Conservation (phyloP, 2,329 filamentous ascomycete species). For the Parasarocladium wereldwijsianum region DNA sequence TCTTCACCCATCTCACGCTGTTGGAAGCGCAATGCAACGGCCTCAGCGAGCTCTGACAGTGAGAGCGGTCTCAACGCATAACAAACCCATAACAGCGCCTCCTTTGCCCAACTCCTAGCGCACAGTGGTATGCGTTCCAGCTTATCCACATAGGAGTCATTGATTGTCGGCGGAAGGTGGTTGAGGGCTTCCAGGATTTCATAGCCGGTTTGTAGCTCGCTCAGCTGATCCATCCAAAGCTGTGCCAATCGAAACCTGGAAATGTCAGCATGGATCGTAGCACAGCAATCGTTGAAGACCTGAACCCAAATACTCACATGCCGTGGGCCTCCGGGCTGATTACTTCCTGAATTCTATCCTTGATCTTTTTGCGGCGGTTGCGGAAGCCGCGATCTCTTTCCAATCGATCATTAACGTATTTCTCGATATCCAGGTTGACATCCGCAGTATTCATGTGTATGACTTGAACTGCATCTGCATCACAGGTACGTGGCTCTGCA, state of each 20-base stretch:
- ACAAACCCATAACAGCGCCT: conserved; percentile 13
- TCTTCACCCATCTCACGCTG: conserved; percentile 12
- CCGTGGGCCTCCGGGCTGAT: conserved; percentile 10
- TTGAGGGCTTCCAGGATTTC: conserved; percentile 9
- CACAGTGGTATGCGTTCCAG: conserved; percentile 10
- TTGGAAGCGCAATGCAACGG: conserved; percentile 12
- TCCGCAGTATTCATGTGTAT: conserved; percentile 8
- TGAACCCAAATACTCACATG: conserved; percentile 10
- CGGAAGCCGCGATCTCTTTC: conserved; percentile 8
- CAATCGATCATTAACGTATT: conserved; percentile 10
- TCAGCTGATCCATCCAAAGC: conserved; percentile 13
- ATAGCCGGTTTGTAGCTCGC: conserved; percentile 9
- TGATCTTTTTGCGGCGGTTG: conserved; percentile 8
- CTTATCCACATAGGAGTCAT: conserved; percentile 11
- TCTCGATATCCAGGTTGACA: conserved; percentile 11
- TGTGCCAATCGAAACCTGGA: conserved; percentile 15
- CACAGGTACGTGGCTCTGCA: conserved; percentile 6
- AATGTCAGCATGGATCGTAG: neutral
- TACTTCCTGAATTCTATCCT: conserved; percentile 10
- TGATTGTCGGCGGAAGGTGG: conserved; percentile 11
- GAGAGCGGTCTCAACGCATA: conserved; percentile 12
- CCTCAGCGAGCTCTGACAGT: conserved; percentile 12
- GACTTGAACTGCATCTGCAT: conserved; percentile 3
- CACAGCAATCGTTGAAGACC: neutral
- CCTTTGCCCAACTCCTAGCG: conserved; percentile 11